Evolutionary conservation across 2,329 filamentous ascomycete species (phyloP).

Genomic region (Colletotrichum liaoningense): DNA sequence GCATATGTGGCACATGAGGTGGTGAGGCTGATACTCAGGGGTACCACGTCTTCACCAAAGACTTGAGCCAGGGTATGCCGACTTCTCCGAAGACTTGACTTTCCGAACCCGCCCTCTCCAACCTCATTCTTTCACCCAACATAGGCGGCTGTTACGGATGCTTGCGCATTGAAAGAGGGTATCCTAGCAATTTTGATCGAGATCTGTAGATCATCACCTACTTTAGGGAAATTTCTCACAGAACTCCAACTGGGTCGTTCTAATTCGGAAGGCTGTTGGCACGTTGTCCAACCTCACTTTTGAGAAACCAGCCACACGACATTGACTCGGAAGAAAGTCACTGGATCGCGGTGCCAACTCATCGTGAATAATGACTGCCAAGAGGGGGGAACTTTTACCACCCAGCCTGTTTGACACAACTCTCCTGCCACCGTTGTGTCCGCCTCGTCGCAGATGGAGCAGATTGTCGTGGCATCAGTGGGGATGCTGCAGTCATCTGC

Average conservation of each 20-base stretch:
- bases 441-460: background rate
- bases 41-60: background rate
- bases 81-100: background rate
- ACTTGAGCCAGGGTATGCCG: constrained; percentile 11
- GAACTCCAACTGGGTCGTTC: background rate
- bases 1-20: background rate
- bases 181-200: constrained; percentile 12
- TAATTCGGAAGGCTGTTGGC: background rate
- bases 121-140: background rate
- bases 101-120: background rate
- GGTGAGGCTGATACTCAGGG: background rate
- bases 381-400: background rate
- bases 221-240: background rate
- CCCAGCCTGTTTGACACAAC: background rate
- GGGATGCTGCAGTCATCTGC: background rate
- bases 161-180: background rate
- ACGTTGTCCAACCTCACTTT: constrained; percentile 2
- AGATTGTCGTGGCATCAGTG: constrained; percentile 16
- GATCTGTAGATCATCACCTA: constrained; percentile 16
- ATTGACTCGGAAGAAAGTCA: constrained; percentile 8
- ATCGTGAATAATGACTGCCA: background rate
- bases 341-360: background rate
- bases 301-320: constrained; percentile 15
- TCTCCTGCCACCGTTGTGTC: background rate
- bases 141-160: background rate